phyloP scores from a whole-genome alignment of 2,329 filamentous ascomycete species.

The Tolypocladium album region DNA sequence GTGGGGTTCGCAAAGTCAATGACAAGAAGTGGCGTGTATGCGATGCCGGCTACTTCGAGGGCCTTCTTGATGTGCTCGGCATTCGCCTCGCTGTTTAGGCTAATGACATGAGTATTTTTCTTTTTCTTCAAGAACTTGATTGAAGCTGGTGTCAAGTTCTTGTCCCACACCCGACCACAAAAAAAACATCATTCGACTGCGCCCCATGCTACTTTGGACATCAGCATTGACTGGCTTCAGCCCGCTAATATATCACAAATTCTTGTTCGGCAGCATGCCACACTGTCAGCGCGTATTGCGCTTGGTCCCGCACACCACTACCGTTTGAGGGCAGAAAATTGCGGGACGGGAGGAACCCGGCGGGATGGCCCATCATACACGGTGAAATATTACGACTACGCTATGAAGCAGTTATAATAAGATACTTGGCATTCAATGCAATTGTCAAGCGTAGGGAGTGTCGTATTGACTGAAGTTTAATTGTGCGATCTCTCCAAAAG shows the following conservation, averaged over 20 bases:
- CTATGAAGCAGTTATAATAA: too few species aligned
- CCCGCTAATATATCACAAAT: too few species aligned
- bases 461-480: too few species aligned
- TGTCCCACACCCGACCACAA: too few species aligned
- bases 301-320: not conserved
- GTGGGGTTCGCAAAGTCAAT: not conserved
- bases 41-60: not conserved
- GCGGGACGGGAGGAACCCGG: not conserved
- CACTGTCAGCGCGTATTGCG: not conserved
- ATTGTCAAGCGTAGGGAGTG: too few species aligned
- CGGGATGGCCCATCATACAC: not conserved
- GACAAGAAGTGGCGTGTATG: slow-evolving; percentile 1
- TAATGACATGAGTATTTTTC: not conserved
- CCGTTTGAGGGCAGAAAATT: not conserved
- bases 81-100: not conserved
- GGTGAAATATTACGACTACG: too few species aligned
- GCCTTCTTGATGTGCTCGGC: not conserved
- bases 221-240: too few species aligned
- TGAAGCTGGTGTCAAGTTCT: not conserved
- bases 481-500: too few species aligned
- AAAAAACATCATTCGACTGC: too few species aligned
- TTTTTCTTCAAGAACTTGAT: slow-evolving; percentile 1
- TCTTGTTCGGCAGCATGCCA: not conserved
- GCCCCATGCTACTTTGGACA: too few species aligned
- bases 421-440: too few species aligned